These are phyloP conservation scores for Pharus latifolius DNA, from an alignment of 176 grass and related monocot genomes.

Conservation along the genomic window DNA sequence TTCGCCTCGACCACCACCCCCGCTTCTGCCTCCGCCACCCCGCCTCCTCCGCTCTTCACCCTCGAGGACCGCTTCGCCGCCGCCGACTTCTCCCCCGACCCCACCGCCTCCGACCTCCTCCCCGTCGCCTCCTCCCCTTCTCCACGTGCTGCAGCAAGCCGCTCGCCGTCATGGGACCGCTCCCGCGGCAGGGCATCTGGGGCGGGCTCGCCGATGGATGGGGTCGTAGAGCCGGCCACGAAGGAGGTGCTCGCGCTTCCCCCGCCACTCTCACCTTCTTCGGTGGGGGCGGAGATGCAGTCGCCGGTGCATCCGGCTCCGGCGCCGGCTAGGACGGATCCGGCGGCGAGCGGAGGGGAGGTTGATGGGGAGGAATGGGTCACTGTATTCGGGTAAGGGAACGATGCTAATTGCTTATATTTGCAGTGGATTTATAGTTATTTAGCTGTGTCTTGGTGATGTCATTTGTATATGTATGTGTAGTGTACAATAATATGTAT, in stretches of 20 bases:
- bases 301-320: conserved; percentile 37
- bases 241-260: conserved; percentile 41
- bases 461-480: no score
- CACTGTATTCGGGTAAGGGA: conserved; percentile 79
- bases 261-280: conserved; percentile 10
- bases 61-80: conserved; percentile 59
- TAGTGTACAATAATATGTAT: no score
- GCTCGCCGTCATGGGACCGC: conserved; percentile 34
- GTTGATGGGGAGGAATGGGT: conserved; percentile 70
- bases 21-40: conserved; percentile 5
- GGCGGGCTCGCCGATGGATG: conserved; percentile 35
- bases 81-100: conserved; percentile 59
- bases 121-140: conserved; percentile 38
- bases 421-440: not conserved
- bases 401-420: not conserved
- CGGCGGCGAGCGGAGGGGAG: conserved; percentile 17
- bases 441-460: not conserved
- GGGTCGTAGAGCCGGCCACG: conserved; percentile 19
- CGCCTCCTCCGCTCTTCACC: conserved; percentile 65
- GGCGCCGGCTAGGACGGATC: conserved; percentile 10
- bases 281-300: conserved; percentile 26
- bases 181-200: conserved; percentile 17
- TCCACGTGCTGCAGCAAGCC: conserved; percentile 23
- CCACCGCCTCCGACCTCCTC: conserved; percentile 48
- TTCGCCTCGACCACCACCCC: conserved; percentile 12